These are phyloP conservation scores for Saussurea involucrata DNA, from an alignment of 129 eudicot genomes.

Conservation along the genomic window DNA sequence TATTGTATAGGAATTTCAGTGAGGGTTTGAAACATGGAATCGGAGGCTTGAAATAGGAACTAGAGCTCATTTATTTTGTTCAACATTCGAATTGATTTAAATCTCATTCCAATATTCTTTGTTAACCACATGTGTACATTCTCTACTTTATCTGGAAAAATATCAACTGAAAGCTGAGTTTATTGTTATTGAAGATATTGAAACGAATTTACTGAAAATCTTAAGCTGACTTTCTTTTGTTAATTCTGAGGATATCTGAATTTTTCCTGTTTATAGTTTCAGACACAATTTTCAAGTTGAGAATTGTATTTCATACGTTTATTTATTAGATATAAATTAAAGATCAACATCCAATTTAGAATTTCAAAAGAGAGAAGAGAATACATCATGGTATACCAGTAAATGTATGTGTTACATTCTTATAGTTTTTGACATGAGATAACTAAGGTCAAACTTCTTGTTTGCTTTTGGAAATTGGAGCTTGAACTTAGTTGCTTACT, in stretches of 20 bases:
- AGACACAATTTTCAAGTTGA: background rate
- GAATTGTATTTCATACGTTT: background rate
- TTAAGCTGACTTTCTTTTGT: background rate
- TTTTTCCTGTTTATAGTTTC: background rate
- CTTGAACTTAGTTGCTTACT: conserved; percentile 9
- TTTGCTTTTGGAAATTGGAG: background rate
- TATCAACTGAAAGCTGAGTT: background rate
- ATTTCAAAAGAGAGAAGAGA: background rate
- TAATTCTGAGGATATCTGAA: background rate
- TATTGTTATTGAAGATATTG: background rate
- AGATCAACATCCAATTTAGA: background rate
- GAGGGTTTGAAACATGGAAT: background rate
- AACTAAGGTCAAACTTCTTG: background rate
- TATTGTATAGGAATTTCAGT: background rate
- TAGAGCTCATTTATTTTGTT: background rate
- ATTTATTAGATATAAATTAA: background rate
- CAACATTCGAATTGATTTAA: background rate
- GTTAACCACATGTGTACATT: background rate
- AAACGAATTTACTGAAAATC: background rate
- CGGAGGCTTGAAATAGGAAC: background rate
- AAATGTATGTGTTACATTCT: background rate
- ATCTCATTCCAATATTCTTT: background rate
- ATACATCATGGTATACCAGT: background rate
- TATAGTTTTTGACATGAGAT: background rate
- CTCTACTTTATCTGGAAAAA: background rate